Base-by-base conservation (phyloP, 495 filamentous ascomycete genomes). In the Lasiosphaeria ovina region DNA sequence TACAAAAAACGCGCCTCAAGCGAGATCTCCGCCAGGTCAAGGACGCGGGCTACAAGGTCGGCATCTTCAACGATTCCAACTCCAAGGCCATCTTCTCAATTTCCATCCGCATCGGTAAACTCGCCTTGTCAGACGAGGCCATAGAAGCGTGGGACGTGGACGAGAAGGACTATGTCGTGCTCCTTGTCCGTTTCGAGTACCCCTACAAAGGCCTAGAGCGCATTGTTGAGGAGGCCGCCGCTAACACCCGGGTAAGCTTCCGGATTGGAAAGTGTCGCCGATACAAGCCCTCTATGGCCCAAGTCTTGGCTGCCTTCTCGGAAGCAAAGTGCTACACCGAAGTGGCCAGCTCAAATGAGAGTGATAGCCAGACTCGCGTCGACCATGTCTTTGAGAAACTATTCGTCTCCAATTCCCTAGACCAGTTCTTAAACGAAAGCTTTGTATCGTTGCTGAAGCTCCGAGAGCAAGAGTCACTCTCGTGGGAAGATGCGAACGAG, bases 131-230 rank as follows among this genome's bases (percentile, higher is more conserved):
- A 3, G 80, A 89, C 34, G 90, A 93, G 61, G 88, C 84, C 1
- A 79, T 89, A 72, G 80, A 85, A 62, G 88, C 91, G 12, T 98
- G 93, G 93, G 78, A 86, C 54, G 70, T 98, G 16, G 67, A 81
- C 12, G 69, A 76, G 0, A 70, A 75, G 0, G 85, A 95, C 33
- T 94, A 94, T 66, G 69, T 97, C 47, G 83, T 95, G 6, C 77
- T 96, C 6, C 78, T 97, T 12, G 80, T 96, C n/a, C 81, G 83
- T 51, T 93, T 88, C 64, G 71, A 76, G 0, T 64, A 68, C 34
- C 76, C 73, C 1, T 97, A 96, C 73, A 68, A 65, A 11, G 66
- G 74, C 35, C 67, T 90, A 35, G 76, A 87, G 12, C 62, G 63
- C 0, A 32, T 68, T 7, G 14, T 72, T 0, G 31, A 51, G 4